Evolutionary conservation across 345 rosid species (phyloP).

Genomic region (Gossypium stocksii): DNA sequence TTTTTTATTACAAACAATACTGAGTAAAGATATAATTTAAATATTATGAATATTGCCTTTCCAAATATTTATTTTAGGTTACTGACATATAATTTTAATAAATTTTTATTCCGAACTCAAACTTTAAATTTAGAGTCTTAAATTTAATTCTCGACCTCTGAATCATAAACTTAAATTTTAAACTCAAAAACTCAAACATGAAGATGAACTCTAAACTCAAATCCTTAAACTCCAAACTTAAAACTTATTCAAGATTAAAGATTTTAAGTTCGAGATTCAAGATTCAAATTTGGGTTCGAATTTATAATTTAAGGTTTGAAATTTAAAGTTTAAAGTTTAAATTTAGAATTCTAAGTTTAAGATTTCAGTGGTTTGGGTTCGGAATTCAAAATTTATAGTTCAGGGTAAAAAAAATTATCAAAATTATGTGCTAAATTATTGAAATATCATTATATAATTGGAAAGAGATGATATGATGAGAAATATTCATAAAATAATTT

Average conservation of each 20-base stretch:
- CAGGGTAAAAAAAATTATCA: too few species aligned
- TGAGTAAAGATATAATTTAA: too few species aligned
- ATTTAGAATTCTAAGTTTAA: accelerated
- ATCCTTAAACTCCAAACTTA: accelerated
- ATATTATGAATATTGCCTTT: too few species aligned
- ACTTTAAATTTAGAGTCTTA: accelerated
- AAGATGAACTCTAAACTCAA: accelerated
- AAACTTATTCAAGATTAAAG: accelerated
- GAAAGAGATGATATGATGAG: accelerated
- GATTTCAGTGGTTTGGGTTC: accelerated
- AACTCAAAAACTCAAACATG: accelerated
- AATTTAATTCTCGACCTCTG: accelerated
- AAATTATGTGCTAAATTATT: accelerated
- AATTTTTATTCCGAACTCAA: too few species aligned
- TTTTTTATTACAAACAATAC: too few species aligned
- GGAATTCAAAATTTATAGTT: accelerated
- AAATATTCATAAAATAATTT: accelerated
- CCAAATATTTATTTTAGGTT: too few species aligned
- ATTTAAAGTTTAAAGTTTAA: accelerated
- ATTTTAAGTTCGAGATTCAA: accelerated
- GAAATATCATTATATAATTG: accelerated
- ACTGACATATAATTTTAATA: accelerated
- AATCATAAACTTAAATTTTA: accelerated
- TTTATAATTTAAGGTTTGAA: accelerated
- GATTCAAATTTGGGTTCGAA: accelerated